These are phyloP conservation scores for Candida maris DNA, from an alignment of 805 yeast species.

Conservation along the genomic window DNA sequence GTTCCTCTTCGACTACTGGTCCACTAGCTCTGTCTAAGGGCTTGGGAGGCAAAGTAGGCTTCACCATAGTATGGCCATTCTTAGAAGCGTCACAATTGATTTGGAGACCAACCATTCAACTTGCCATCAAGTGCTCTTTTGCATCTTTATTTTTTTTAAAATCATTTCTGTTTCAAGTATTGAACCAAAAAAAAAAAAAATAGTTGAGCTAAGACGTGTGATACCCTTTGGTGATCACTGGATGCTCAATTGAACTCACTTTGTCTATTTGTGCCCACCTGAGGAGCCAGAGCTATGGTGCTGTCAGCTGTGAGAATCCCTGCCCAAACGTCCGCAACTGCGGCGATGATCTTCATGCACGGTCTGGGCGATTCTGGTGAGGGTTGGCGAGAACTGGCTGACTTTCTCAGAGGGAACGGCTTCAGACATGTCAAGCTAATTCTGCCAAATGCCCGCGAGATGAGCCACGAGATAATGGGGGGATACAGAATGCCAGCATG, in stretches of 20 bases:
- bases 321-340: conserved; percentile 39
- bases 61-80: no score
- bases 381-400: conserved; percentile 86
- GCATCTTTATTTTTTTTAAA: no score
- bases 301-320: background rate
- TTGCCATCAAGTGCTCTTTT: no score
- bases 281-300: no score
- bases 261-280: no score
- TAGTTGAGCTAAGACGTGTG: no score
- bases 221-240: no score
- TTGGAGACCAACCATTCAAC: no score
- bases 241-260: no score
- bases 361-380: conserved; percentile 90
- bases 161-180: no score
- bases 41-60: conserved; percentile 9
- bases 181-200: no score
- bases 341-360: conserved; percentile 74
- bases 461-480: conserved; percentile 64
- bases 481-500: conserved; percentile 76
- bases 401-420: conserved; percentile 43
- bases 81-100: no score
- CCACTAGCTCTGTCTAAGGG: background rate
- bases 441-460: conserved; percentile 86
- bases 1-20: conserved; percentile 2
- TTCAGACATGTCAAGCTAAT: conserved; percentile 63